phyloP scores from a whole-genome alignment of 208 protist genomes.

The Leishmania major region DNA sequence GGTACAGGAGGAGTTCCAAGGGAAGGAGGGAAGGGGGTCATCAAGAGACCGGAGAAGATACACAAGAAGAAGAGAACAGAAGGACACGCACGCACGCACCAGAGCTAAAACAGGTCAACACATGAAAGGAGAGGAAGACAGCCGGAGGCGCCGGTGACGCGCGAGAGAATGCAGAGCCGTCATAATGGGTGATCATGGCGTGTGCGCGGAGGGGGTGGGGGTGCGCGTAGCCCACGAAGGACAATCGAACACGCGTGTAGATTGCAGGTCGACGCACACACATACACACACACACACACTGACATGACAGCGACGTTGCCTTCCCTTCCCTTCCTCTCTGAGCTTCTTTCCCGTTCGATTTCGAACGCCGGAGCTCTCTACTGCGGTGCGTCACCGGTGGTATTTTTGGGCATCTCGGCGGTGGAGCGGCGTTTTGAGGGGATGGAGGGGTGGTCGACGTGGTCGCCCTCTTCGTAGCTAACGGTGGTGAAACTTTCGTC shows the following conservation, averaged over 20 bases:
- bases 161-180: no score
- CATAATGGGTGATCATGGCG: no score
- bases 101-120: not conserved
- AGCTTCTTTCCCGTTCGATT: not conserved
- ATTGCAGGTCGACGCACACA: not conserved
- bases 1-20: not conserved
- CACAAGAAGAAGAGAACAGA: not conserved
- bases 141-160: not conserved
- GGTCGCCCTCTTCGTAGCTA: not conserved
- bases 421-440: conserved; percentile 7
- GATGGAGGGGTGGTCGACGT: not conserved
- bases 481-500: not conserved
- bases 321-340: not conserved
- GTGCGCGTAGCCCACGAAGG: not conserved
- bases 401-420: not conserved
- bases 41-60: not conserved
- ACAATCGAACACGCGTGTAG: not conserved
- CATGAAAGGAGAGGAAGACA: not conserved
- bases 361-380: no score
- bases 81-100: not conserved
- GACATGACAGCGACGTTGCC: not conserved
- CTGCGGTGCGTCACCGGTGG: not conserved
- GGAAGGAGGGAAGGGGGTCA: not conserved
- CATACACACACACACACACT: not conserved
- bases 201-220: no score